These are phyloP conservation scores for Torulaspora pretoriensis DNA, from an alignment of 1,139 yeast species.

Conservation along the genomic window DNA sequence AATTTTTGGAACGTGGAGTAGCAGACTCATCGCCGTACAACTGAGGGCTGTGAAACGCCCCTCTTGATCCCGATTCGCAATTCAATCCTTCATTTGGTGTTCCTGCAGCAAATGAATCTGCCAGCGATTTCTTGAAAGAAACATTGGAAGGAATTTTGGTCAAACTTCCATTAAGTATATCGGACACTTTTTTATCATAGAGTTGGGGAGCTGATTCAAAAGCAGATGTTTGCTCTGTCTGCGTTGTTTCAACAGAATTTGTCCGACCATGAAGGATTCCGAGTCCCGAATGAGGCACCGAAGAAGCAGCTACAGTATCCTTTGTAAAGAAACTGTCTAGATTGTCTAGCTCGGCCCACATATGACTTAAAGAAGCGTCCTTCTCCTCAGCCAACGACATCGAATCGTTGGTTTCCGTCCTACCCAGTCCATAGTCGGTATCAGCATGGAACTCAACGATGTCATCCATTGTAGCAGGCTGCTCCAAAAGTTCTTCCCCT, in stretches of 20 bases:
- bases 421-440: conserved; percentile 34
- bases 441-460: conserved; percentile 67
- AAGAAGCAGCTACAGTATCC: conserved; percentile 50
- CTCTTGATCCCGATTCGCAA: conserved; percentile 17
- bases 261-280: conserved; percentile 42
- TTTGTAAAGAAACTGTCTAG: conserved; percentile 88
- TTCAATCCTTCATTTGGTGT: conserved; percentile 27
- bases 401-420: conserved; percentile 36
- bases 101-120: conserved; percentile 49
- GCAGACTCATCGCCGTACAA: conserved; percentile 16
- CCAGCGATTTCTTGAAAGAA: conserved; percentile 71
- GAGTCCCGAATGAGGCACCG: conserved; percentile 16
- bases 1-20: conserved; percentile 17
- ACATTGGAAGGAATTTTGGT: conserved; percentile 72
- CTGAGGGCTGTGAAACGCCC: conserved; percentile 15
- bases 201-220: conserved; percentile 73
- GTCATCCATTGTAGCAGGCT: conserved; percentile 50
- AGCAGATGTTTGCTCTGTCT: conserved; percentile 44
- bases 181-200: conserved; percentile 74
- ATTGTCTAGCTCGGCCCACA: conserved; percentile 96
- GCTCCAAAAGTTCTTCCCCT: conserved; percentile 27
- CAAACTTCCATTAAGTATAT: conserved; percentile 67
- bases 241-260: conserved; percentile 50
- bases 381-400: conserved; percentile 51
- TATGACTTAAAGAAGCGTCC: conserved; percentile 74